phyloP scores from a whole-genome alignment of 1,139 yeast genomes.

The Saccharomyces hybrid region DNA sequence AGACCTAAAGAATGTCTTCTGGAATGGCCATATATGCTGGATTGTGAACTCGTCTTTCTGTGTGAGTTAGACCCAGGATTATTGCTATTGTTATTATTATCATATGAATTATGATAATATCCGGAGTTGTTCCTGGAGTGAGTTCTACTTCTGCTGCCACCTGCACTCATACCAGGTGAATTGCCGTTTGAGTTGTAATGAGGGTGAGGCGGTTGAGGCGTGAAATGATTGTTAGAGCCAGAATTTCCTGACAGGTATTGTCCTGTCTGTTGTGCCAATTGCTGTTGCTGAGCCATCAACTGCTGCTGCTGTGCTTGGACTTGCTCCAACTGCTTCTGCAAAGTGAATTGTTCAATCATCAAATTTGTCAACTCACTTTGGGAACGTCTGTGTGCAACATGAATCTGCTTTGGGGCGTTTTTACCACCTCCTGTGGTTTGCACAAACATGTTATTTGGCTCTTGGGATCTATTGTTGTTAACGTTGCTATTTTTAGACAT shows the following conservation, averaged over 20 bases:
- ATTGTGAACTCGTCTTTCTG: slow-evolving; percentile 33
- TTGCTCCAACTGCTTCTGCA: slow-evolving; percentile 85
- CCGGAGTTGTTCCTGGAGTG: slow-evolving; percentile 31
- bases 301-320: slow-evolving; percentile 92
- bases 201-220: slow-evolving; percentile 25
- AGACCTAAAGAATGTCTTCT: slow-evolving; percentile 91
- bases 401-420: slow-evolving; percentile 46
- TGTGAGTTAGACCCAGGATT: slow-evolving; percentile 20
- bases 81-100: slow-evolving; percentile 13
- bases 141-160: slow-evolving; percentile 27
- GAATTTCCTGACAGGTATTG: slow-evolving; percentile 9
- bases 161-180: slow-evolving; percentile 12
- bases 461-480: slow-evolving; percentile 8
- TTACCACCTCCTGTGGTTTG: slow-evolving; percentile 34
- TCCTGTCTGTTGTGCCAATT: slow-evolving; percentile 32
- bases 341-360: slow-evolving; percentile 88
- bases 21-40: slow-evolving; percentile 52
- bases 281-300: slow-evolving; percentile 61
- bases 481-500: slow-evolving; percentile 15
- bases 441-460: slow-evolving; percentile 14
- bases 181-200: slow-evolving; percentile 21
- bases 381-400: slow-evolving; percentile 89
- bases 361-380: slow-evolving; percentile 91
- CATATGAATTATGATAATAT: slow-evolving; percentile 26
- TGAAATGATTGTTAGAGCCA: slow-evolving; percentile 4